These are phyloP conservation scores for Tetrahymena thermophila DNA, from an alignment of 73 alveolate species.

Conservation along the genomic window DNA sequence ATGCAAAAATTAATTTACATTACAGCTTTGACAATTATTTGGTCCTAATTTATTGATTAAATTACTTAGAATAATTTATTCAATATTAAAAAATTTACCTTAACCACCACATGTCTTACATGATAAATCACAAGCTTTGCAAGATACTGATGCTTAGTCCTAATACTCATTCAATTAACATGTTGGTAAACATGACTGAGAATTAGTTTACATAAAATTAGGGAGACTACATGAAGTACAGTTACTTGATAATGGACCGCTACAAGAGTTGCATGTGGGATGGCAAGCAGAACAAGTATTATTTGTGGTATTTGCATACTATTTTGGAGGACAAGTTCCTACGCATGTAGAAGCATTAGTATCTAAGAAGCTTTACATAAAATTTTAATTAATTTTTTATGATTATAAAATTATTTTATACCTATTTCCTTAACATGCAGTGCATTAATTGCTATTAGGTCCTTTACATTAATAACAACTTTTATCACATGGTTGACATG, in stretches of 20 bases:
- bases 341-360: neutral
- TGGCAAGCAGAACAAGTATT: neutral
- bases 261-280: neutral
- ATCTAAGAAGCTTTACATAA: neutral
- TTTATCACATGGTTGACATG: neutral
- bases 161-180: neutral
- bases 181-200: neutral
- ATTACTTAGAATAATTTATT: neutral
- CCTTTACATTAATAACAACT: neutral
- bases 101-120: neutral
- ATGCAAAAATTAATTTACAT: neutral
- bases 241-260: neutral
- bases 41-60: neutral
- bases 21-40: neutral
- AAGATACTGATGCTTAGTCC: neutral
- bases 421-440: neutral
- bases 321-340: neutral
- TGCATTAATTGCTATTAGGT: neutral
- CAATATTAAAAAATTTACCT: neutral
- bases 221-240: neutral
- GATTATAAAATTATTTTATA: neutral
- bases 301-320: neutral
- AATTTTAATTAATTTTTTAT: neutral
- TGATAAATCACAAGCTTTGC: neutral
- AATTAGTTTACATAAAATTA: neutral